Evolutionary conservation across 164 flowering plant genomes (phyloP).

Genomic region (Vitis rotundifolia): DNA sequence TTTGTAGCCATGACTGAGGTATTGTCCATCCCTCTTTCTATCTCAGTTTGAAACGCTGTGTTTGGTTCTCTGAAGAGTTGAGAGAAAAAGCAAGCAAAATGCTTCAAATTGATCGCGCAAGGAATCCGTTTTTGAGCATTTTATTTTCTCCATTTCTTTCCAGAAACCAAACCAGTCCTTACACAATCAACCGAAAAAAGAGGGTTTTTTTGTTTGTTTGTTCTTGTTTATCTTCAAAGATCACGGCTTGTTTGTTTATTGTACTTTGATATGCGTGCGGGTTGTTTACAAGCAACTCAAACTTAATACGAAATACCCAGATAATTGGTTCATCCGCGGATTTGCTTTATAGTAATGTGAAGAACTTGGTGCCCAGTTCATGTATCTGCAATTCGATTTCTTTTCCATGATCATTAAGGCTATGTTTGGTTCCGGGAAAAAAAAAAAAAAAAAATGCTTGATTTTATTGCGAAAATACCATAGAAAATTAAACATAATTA

Average conservation of each 20-base stretch:
- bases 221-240: not conserved
- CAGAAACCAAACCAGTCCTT: not conserved
- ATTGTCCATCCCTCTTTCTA: not conserved
- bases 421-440: too few species aligned
- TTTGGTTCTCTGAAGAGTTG: not conserved
- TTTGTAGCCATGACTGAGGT: conserved; percentile 50
- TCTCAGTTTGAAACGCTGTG: not conserved
- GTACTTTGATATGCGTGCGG: not conserved
- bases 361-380: not conserved
- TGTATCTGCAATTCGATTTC: too few species aligned
- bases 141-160: not conserved
- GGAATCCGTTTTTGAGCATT: too few species aligned
- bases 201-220: not conserved
- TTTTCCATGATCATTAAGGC: too few species aligned
- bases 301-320: too few species aligned
- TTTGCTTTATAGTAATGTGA: not conserved
- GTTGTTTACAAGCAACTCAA: too few species aligned
- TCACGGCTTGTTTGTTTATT: not conserved
- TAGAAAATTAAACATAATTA: too few species aligned
- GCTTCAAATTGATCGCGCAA: too few species aligned
- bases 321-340: not conserved
- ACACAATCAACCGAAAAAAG: not conserved
- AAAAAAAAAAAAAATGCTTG: too few species aligned
- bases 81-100: not conserved
- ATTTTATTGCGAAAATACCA: too few species aligned